Conservation (phyloP, 2,329 filamentous ascomycete species). For the Exophiala phaeomuriformis region DNA sequence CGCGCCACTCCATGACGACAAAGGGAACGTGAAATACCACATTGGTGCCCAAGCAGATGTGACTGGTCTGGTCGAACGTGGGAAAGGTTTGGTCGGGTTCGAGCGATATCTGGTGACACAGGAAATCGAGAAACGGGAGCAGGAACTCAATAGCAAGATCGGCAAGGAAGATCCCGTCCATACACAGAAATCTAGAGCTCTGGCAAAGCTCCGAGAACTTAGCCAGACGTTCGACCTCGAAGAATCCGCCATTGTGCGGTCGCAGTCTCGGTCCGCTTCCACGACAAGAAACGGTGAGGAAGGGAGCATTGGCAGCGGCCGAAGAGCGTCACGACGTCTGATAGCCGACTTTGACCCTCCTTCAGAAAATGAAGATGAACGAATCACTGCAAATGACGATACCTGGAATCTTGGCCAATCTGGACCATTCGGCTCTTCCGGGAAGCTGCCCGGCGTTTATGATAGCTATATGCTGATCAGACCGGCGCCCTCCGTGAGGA, state of each 20-base stretch:
- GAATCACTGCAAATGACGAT: constrained; percentile 5
- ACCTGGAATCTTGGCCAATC: constrained; percentile 19
- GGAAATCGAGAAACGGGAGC: constrained; percentile 12
- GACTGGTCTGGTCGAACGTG: constrained; percentile 28
- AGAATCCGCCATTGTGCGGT: constrained; percentile 27
- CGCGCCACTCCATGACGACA: constrained; percentile 30
- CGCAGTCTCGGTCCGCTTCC: constrained; percentile 23
- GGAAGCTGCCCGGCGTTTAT: constrained; percentile 30
- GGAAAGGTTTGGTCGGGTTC: constrained; percentile 28
- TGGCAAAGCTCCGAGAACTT: constrained; percentile 27
- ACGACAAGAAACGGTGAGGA: constrained; percentile 24
- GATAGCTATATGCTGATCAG: constrained; percentile 31
- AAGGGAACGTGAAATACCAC: constrained; percentile 30
- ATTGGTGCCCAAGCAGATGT: constrained; percentile 32
- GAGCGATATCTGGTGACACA: constrained; percentile 22
- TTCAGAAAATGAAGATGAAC: constrained; percentile 11
- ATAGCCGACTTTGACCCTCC: constrained; percentile 13
- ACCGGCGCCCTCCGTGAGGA: constrained; percentile 28
- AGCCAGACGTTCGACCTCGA: constrained; percentile 30
- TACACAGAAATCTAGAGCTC: constrained; percentile 15
- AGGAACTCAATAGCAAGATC: constrained; percentile 4
- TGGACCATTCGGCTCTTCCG: constrained; percentile 26
- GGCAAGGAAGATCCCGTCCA: neutral
- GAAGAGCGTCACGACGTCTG: constrained; percentile 10
- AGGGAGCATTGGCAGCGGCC: constrained; percentile 12